phyloP scores from a whole-genome alignment of 768 basidiomycete genomes.

The Lactarius deliciosus region DNA sequence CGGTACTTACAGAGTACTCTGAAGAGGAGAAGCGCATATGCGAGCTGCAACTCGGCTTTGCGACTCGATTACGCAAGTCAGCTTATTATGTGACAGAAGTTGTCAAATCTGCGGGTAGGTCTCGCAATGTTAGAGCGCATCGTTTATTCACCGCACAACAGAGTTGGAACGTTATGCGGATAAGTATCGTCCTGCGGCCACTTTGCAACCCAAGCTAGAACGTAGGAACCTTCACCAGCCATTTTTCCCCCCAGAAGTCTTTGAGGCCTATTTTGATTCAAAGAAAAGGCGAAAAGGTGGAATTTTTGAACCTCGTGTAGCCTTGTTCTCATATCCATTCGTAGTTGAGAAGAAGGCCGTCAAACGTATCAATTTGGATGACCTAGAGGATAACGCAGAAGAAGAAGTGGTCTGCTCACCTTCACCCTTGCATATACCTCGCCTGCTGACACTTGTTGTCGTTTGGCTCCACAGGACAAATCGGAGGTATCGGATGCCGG shows the following conservation, averaged over 20 bases:
- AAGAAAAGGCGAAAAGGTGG: conserved; percentile 60
- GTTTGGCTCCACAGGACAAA: conserved; percentile 50
- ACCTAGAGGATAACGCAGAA: conserved; percentile 25
- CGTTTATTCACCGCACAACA: conserved; percentile 33
- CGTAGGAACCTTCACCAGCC: conserved; percentile 67
- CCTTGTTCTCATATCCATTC: conserved; percentile 8
- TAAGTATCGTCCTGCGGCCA: conserved; percentile 66
- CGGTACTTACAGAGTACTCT: conserved; percentile 65
- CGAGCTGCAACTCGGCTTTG: conserved; percentile 66
- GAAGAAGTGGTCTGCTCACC: conserved; percentile 15
- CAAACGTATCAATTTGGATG: conserved; percentile 28
- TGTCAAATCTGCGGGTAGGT: conserved; percentile 59
- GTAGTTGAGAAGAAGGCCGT: conserved; percentile 19
- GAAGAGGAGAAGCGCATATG: conserved; percentile 64
- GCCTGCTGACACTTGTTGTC: background rate
- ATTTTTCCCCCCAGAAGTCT: conserved; percentile 76
- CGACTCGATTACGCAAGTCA: conserved; percentile 62
- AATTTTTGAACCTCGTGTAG: background rate
- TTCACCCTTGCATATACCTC: background rate
- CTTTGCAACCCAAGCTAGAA: conserved; percentile 64
- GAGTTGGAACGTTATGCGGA: conserved; percentile 83
- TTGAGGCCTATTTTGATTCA: conserved; percentile 79
- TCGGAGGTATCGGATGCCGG: conserved; percentile 68
- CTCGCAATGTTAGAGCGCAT: background rate
- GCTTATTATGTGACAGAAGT: conserved; percentile 74